phyloP scores from a whole-genome alignment of 169 alveolate species.

The Theileria orientalis region DNA sequence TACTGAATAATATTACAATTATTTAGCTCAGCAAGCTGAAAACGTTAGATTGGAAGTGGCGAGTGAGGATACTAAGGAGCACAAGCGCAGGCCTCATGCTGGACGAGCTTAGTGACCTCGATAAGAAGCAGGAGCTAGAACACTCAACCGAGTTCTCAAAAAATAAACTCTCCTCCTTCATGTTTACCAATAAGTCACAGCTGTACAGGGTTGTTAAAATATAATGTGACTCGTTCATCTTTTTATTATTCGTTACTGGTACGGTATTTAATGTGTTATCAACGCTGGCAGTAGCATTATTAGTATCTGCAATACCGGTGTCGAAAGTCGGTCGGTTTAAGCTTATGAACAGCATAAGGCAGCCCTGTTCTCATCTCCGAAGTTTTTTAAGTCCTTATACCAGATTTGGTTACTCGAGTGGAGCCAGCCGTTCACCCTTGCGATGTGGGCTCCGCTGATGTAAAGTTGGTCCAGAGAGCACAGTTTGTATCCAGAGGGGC shows the following conservation, averaged over 20 bases:
- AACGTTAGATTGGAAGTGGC: conserved; percentile 40
- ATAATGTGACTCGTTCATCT: background rate
- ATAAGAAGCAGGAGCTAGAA: background rate
- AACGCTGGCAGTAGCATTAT: no score
- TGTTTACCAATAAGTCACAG: background rate
- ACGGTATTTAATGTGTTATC: no score
- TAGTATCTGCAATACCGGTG: no score
- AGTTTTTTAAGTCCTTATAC: conserved; percentile 48
- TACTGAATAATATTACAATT: background rate
- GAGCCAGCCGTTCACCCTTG: conserved; percentile 74
- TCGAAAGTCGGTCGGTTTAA: no score
- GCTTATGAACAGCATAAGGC: conserved; percentile 62
- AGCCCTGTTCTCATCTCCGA: conserved; percentile 25
- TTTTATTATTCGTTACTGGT: no score
- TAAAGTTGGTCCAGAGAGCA: conserved; percentile 73
- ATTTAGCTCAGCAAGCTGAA: conserved; percentile 27
- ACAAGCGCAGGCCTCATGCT: conserved; percentile 18
- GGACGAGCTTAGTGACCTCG: conserved; percentile 1
- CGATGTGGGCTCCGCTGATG: conserved; percentile 72
- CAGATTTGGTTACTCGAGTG: conserved; percentile 66
- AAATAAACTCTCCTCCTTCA: conserved; percentile 10
- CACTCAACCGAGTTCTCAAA: background rate
- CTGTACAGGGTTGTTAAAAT: background rate
- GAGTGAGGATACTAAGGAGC: conserved; percentile 34
- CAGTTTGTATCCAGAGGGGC: conserved; percentile 61